Conservation (phyloP, 176 grass and related monocot species). For the Triticum turgidum region DNA sequence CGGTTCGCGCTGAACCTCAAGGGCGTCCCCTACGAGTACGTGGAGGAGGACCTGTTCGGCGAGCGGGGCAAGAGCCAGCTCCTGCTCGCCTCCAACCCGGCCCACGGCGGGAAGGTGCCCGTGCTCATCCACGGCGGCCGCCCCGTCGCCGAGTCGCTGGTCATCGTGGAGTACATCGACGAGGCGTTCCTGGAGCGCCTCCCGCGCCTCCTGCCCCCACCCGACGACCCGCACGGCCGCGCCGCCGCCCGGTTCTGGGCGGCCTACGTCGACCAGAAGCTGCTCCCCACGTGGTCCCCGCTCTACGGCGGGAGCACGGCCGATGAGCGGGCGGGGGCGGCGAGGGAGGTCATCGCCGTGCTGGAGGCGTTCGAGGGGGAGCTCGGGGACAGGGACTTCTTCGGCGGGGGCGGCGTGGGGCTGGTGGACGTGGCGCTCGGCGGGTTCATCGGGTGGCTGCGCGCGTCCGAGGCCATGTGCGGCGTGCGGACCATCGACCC, state of each 20-base stretch:
- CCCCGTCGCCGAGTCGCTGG: slow-evolving; percentile 7
- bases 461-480: slow-evolving; percentile 17
- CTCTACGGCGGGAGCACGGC: background rate
- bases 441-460: background rate
- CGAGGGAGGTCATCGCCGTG: background rate
- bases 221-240: background rate
- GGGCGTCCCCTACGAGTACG: slow-evolving; percentile 14
- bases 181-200: background rate
- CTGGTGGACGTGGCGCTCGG: slow-evolving; percentile 7
- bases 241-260: slow-evolving; percentile 3
- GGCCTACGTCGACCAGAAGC: slow-evolving; percentile 6
- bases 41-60: slow-evolving; percentile 23
- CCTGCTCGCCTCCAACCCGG: slow-evolving; percentile 10
- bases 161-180: slow-evolving; percentile 14
- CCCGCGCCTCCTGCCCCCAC: background rate
- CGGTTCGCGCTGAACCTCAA: slow-evolving; percentile 23
- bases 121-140: slow-evolving; percentile 7
- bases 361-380: slow-evolving; percentile 17
- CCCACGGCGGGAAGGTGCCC: slow-evolving; percentile 12
- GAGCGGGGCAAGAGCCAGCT: background rate
- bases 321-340: background rate
- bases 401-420: background rate
- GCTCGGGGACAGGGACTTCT: background rate
- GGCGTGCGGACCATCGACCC: background rate
- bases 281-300: background rate